A percentile compares a stretch with the other conserved stretches of the same genome.
phyloP scores from a whole-genome alignment of 495 filamentous ascomycete species.

The Lasiosphaeria ovina region DNA sequence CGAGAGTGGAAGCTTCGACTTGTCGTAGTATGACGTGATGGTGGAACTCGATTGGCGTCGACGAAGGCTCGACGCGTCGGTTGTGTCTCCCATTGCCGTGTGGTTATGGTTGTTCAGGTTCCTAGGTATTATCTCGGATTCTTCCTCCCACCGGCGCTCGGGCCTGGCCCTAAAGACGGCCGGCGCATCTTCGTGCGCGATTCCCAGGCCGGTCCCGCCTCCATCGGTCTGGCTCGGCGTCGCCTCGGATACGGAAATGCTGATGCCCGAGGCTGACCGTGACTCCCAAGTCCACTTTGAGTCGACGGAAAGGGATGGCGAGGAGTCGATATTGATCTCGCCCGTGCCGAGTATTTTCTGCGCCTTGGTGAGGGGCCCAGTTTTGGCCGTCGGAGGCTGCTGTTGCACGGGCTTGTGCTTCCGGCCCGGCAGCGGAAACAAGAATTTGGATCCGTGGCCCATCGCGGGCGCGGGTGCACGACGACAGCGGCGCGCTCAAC shows the following conservation, averaged over 20 bases:
- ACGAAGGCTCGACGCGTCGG: constrained; percentile 39
- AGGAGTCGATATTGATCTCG: constrained; percentile 27
- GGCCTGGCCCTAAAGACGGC: constrained; percentile 14
- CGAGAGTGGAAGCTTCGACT: constrained; percentile 47
- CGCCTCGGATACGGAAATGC: constrained; percentile 49
- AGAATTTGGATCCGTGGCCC: constrained; percentile 52
- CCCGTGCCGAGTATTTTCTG: constrained; percentile 45
- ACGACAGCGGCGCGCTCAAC: not conserved
- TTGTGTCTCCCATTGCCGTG: constrained; percentile 21
- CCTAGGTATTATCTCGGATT: constrained; percentile 47
- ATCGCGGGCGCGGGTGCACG: constrained; percentile 28
- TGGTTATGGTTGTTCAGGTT: constrained; percentile 19
- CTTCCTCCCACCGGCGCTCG: constrained; percentile 41
- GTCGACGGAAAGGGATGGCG: constrained; percentile 23
- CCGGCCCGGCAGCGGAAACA: constrained; percentile 52
- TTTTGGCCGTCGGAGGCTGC: constrained; percentile 11
- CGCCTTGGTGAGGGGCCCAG: constrained; percentile 41
- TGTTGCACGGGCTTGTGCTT: constrained; percentile 30
- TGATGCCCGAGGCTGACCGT: constrained; percentile 45
- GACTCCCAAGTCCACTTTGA: constrained; percentile 41
- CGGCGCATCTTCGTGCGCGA: constrained; percentile 14
- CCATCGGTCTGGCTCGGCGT: constrained; percentile 31
- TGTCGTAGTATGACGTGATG: constrained; percentile 51
- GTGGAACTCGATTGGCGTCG: constrained; percentile 51
- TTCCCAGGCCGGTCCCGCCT: constrained; percentile 17